These are phyloP conservation scores for Patellaria atrata DNA, from an alignment of 495 filamentous ascomycete species.

Conservation along the genomic window DNA sequence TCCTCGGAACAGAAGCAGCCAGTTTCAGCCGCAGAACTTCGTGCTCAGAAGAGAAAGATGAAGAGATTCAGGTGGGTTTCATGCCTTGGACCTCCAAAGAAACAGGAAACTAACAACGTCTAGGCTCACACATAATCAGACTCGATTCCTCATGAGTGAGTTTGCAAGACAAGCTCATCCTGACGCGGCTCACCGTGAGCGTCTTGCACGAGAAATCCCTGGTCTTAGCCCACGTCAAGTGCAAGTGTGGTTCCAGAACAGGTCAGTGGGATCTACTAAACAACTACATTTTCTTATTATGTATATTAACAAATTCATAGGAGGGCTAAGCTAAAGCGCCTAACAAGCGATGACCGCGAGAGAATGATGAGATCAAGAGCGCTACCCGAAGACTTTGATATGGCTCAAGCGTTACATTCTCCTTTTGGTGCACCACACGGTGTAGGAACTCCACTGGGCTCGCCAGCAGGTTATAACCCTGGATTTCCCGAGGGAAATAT, in stretches of 20 bases:
- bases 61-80: conserved; percentile 72
- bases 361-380: conserved; percentile 88
- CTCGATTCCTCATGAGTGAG: conserved; percentile 91
- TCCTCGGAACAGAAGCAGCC: conserved; percentile 33
- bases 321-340: conserved; percentile 86
- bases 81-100: conserved; percentile 4
- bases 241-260: conserved; percentile 98
- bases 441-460: conserved; percentile 37
- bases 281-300: conserved; percentile 1
- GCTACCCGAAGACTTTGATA: conserved; percentile 84
- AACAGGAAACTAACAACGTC: conserved; percentile 1
- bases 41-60: conserved; percentile 82
- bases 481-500: conserved; percentile 34
- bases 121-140: conserved; percentile 93
- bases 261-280: conserved; percentile 39
- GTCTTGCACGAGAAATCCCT: conserved; percentile 81
- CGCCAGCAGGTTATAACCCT: conserved; percentile 37
- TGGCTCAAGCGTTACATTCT: conserved; percentile 77
- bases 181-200: conserved; percentile 82
- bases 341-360: conserved; percentile 85
- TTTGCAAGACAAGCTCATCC: conserved; percentile 92
- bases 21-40: conserved; percentile 53
- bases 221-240: conserved; percentile 88
- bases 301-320: conserved; percentile 35
- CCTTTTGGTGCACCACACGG: conserved; percentile 38